These are phyloP conservation scores for Claviceps maximensis DNA, from an alignment of 2,329 filamentous ascomycete species.

Conservation along the genomic window DNA sequence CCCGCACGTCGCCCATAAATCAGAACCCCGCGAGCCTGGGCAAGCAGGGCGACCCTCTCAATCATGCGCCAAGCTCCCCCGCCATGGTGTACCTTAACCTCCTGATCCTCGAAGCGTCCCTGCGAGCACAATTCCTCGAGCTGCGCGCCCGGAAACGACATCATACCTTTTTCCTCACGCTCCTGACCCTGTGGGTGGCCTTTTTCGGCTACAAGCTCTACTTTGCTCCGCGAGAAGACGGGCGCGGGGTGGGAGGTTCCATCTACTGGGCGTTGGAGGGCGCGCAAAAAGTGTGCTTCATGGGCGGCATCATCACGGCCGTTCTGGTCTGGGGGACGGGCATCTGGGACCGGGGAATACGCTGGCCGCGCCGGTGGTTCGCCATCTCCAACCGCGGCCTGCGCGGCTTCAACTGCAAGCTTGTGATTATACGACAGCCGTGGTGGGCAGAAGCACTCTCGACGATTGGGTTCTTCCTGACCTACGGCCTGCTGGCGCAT, in stretches of 20 bases:
- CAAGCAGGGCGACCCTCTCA: constrained; percentile 55
- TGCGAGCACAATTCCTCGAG: constrained; percentile 85
- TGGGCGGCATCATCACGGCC: constrained; percentile 78
- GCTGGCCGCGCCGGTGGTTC: constrained; percentile 90
- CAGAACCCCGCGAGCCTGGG: constrained; percentile 26
- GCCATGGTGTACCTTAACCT: constrained; percentile 98
- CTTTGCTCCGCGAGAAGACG: constrained; percentile 91
- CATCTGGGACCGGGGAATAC: constrained; percentile 88
- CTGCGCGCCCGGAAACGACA: constrained; percentile 78
- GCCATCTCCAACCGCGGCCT: constrained; percentile 79
- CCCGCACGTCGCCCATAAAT: constrained; percentile 31
- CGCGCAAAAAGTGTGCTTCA: constrained; percentile 78
- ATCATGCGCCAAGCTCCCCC: constrained; percentile 74
- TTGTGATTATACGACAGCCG: constrained; percentile 73
- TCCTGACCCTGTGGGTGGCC: constrained; percentile 67
- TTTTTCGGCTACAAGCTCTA: constrained; percentile 86
- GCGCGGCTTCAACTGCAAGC: constrained; percentile 87
- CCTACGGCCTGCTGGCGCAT: constrained; percentile 58
- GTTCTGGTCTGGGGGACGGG: constrained; percentile 87
- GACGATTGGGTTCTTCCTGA: constrained; percentile 63
- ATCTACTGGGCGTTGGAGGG: constrained; percentile 96
- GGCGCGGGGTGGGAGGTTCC: constrained; percentile 76
- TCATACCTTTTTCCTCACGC: constrained; percentile 79
- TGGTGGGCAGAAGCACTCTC: constrained; percentile 70
- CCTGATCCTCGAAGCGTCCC: constrained; percentile 85